Percentiles rank a stretch among this genome's conserved stretches.
Evolutionary conservation across 2,329 filamentous ascomycete genomes (phyloP).

Genomic region (Fusarium pseudonygamai): DNA sequence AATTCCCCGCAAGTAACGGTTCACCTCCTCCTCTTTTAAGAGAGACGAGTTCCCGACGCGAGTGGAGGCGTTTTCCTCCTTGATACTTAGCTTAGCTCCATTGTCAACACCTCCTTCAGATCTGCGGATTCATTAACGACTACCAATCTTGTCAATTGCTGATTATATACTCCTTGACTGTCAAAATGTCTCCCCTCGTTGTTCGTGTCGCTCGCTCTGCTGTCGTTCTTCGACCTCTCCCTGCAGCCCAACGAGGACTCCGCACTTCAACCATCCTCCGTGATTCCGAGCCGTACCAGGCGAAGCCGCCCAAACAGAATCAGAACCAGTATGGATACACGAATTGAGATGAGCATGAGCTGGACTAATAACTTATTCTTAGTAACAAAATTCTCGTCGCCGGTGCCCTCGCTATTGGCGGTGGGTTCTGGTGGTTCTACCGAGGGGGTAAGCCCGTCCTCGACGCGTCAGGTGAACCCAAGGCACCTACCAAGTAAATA

Average conservation of each 20-base stretch:
- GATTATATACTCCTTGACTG: not conserved
- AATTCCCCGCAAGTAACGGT: constrained; percentile 21
- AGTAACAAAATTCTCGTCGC: constrained; percentile 32
- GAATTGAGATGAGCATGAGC: accelerated
- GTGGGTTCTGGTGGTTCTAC: constrained; percentile 32
- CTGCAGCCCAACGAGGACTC: constrained; percentile 27
- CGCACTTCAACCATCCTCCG: constrained; percentile 30
- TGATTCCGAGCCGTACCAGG: constrained; percentile 25
- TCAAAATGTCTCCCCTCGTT: constrained; percentile 19
- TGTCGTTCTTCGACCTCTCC: constrained; percentile 23
- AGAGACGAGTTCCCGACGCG: constrained; percentile 4
- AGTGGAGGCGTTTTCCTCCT: constrained; percentile 14
- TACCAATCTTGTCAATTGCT: not conserved
- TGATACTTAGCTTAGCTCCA: constrained; percentile 16
- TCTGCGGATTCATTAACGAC: not conserved
- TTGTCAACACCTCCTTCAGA: constrained; percentile 1
- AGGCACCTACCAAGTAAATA: constrained; percentile 23
- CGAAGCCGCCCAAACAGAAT: constrained; percentile 23
- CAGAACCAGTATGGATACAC: constrained; percentile 15
- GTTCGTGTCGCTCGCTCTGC: constrained; percentile 19
- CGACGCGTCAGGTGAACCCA: constrained; percentile 19
- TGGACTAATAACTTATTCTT: not conserved
- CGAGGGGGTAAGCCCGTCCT: constrained; percentile 23
- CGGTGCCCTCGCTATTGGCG: constrained; percentile 21
- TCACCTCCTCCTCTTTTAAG: constrained; percentile 13